A percentile compares a stretch with the other conserved stretches of the same genome.
These are phyloP conservation scores for Xylaria curta DNA, from an alignment of 495 filamentous ascomycete genomes.

Conservation along the genomic window DNA sequence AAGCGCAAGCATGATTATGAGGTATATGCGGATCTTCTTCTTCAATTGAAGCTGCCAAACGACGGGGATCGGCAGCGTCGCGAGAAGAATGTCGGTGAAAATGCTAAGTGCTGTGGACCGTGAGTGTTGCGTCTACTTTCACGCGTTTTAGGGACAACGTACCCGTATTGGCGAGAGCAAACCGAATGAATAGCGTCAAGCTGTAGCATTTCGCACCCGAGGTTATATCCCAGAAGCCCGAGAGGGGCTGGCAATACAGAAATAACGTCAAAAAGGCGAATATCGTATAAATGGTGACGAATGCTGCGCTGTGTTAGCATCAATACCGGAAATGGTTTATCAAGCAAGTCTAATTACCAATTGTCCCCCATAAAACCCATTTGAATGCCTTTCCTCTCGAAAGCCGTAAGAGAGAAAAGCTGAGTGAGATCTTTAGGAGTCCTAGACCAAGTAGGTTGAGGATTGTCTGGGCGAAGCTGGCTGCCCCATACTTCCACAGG, in stretches of 20 bases:
- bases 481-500: conserved; percentile 44
- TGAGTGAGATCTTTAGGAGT: conserved; percentile 55
- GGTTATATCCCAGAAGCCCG: conserved; percentile 42
- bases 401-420: conserved; percentile 40
- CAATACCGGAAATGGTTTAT: not conserved
- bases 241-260: conserved; percentile 44
- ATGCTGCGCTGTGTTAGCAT: conserved; percentile 34
- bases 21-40: conserved; percentile 44
- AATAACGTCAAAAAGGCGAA: conserved; percentile 45
- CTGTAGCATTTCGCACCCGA: conserved; percentile 40
- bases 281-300: conserved; percentile 43
- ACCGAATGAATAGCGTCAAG: conserved; percentile 41
- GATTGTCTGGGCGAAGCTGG: conserved; percentile 49
- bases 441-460: conserved; percentile 51
- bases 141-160: conserved; percentile 13
- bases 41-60: conserved; percentile 54
- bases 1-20: conserved; percentile 52
- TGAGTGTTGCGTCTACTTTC: not conserved
- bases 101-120: conserved; percentile 47
- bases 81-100: conserved; percentile 54
- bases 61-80: conserved; percentile 51
- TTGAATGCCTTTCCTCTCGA: conserved; percentile 37
- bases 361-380: conserved; percentile 35
- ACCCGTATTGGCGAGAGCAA: conserved; percentile 49
- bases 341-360: conserved; percentile 33